Evolutionary conservation across 208 protist genomes (phyloP).

Genomic region (Vickermania spadyakhi): DNA sequence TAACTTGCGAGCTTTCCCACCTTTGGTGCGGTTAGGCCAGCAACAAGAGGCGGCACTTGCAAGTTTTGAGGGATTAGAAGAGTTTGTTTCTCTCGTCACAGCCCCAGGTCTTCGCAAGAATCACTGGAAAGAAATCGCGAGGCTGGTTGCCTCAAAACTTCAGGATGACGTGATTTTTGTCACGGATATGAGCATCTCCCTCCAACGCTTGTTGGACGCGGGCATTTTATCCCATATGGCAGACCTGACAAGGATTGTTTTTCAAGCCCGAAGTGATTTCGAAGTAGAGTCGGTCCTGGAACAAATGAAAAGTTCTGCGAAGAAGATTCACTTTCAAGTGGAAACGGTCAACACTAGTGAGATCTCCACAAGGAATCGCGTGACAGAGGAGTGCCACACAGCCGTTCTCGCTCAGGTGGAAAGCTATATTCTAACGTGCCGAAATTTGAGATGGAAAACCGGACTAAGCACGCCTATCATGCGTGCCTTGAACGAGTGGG

Average conservation of each 20-base stretch:
- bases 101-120: conserved; percentile 70
- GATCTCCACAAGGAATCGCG: conserved; percentile 4
- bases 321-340: conserved; percentile 64
- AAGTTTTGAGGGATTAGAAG: conserved; percentile 66
- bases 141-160: conserved; percentile 34
- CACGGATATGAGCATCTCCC: conserved; percentile 40
- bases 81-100: conserved; percentile 59
- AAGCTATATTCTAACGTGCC: conserved; percentile 39
- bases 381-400: conserved; percentile 19
- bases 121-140: conserved; percentile 84
- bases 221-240: conserved; percentile 44
- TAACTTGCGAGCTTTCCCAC: conserved; percentile 50
- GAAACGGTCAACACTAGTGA: conserved; percentile 9
- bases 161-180: conserved; percentile 35
- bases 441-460: conserved; percentile 29
- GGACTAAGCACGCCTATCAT: conserved; percentile 45
- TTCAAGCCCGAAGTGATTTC: conserved; percentile 65
- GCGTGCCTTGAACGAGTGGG: conserved; percentile 63
- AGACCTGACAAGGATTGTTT: conserved; percentile 48
- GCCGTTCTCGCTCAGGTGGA: conserved; percentile 32
- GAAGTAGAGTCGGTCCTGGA: conserved; percentile 64
- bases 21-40: conserved; percentile 59
- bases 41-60: conserved; percentile 72
- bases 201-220: conserved; percentile 54
- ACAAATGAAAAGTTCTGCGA: conserved; percentile 79